phyloP scores from a whole-genome alignment of 768 basidiomycete genomes.

The Trametes maxima region DNA sequence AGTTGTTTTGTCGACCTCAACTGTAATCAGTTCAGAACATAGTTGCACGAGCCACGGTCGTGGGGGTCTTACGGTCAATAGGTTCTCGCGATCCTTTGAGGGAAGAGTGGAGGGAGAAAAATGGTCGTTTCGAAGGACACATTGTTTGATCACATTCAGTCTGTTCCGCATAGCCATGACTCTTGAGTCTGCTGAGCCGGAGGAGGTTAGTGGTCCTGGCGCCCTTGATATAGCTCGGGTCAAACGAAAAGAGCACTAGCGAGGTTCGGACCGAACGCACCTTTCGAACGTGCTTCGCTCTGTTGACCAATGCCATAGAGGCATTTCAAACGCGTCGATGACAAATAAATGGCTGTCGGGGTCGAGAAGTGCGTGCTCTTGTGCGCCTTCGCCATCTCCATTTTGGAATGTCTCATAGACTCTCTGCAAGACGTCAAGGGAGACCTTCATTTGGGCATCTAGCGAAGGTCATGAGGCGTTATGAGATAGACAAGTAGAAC shows the following conservation, averaged over 20 bases:
- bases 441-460: conserved; percentile 87
- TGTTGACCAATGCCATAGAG: conserved; percentile 86
- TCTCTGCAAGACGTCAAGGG: conserved; percentile 61
- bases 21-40: conserved; percentile 39
- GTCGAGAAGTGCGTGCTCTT: conserved; percentile 69
- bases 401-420: conserved; percentile 79
- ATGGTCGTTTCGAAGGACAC: conserved; percentile 93
- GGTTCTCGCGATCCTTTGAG: conserved; percentile 81
- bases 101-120: conserved; percentile 95
- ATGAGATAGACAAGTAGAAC: conserved; percentile 16
- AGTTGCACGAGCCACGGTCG: conserved; percentile 13
- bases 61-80: conserved; percentile 63
- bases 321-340: conserved; percentile 95
- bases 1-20: conserved; percentile 95
- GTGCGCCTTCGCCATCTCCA: conserved; percentile 46
- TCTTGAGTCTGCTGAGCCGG: conserved; percentile 82
- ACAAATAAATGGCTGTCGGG: conserved; percentile 81
- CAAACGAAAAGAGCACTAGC: background rate
- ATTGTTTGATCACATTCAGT: conserved; percentile 89
- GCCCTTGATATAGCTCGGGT: conserved; percentile 42
- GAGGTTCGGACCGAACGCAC: conserved; percentile 43
- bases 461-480: background rate
- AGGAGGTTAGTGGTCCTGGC: conserved; percentile 59
- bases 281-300: conserved; percentile 88
- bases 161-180: conserved; percentile 81